These are phyloP conservation scores for Emergomyces africanus DNA, from an alignment of 2,329 filamentous ascomycete genomes.

Conservation along the genomic window DNA sequence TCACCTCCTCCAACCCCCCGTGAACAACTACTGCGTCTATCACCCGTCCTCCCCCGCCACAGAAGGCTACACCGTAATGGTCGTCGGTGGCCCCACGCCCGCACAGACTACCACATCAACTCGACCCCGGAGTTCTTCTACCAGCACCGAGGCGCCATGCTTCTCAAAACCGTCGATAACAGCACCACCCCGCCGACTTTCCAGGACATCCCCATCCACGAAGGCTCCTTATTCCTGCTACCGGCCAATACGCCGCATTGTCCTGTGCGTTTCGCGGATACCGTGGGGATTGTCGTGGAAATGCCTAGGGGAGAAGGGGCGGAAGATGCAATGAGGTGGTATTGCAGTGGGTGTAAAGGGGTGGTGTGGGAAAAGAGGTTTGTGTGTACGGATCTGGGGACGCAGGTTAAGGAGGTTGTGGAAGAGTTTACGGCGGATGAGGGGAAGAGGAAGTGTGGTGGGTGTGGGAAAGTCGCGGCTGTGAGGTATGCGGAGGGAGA, in stretches of 20 bases:
- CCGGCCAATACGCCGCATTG: conserved; percentile 95
- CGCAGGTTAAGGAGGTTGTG: conserved; percentile 87
- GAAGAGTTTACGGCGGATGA: conserved; percentile 63
- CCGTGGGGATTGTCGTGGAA: conserved; percentile 88
- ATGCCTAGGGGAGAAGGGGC: conserved; percentile 59
- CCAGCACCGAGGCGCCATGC: conserved; percentile 86
- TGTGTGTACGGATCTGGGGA: conserved; percentile 79
- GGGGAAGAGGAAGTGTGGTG: conserved; percentile 58
- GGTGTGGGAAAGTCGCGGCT: conserved; percentile 65
- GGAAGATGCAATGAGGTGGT: conserved; percentile 78
- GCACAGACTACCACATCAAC: conserved; percentile 98
- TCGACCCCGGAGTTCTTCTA: conserved; percentile 96
- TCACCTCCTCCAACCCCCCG: conserved; percentile 81
- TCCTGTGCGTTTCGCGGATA: conserved; percentile 83
- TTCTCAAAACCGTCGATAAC: conserved; percentile 76
- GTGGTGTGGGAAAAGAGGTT: conserved; percentile 80
- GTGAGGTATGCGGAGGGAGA: conserved; percentile 28
- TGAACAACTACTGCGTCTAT: conserved; percentile 98
- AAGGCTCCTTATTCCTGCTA: conserved; percentile 88
- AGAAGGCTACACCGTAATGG: conserved; percentile 81
- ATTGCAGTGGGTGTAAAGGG: conserved; percentile 61
- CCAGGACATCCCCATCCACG: conserved; percentile 74
- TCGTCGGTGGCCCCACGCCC: conserved; percentile 87
- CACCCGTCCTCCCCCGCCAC: conserved; percentile 55
- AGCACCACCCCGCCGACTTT: conserved; percentile 44